Evolutionary conservation across 2,329 filamentous ascomycete species (phyloP).

Genomic region (Phialophora macrospora): DNA sequence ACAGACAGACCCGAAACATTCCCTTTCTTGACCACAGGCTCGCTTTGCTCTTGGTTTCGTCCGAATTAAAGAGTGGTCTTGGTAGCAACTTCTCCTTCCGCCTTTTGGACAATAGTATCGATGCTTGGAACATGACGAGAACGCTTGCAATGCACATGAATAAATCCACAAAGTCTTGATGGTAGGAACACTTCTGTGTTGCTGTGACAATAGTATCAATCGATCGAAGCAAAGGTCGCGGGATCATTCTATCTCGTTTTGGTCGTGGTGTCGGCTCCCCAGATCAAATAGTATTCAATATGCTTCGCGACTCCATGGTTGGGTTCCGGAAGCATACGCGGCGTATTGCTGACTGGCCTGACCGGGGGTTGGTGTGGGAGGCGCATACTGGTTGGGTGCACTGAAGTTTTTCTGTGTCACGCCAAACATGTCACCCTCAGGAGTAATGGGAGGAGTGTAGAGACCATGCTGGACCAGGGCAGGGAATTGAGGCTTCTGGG

Average conservation of each 20-base stretch:
- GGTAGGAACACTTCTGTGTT: slow-evolving; percentile 25
- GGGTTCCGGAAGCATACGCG: slow-evolving; percentile 22
- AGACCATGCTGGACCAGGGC: slow-evolving; percentile 46
- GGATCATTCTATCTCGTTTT: slow-evolving; percentile 24
- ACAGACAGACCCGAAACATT: slow-evolving; percentile 12
- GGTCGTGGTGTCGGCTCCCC: neutral
- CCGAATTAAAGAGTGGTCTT: slow-evolving; percentile 25
- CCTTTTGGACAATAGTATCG: slow-evolving; percentile 20
- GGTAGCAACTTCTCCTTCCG: slow-evolving; percentile 19
- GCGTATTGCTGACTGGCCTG: slow-evolving; percentile 29
- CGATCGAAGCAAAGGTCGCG: slow-evolving; percentile 14
- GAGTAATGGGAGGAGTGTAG: slow-evolving; percentile 55
- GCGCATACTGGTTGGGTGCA: slow-evolving; percentile 37
- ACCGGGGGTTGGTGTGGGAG: slow-evolving; percentile 37
- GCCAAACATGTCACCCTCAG: slow-evolving; percentile 46
- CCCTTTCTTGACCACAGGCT: neutral
- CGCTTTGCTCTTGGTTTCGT: slow-evolving; percentile 3
- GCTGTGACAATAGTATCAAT: slow-evolving; percentile 21
- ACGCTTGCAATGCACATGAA: slow-evolving; percentile 35
- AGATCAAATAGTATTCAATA: slow-evolving; percentile 21
- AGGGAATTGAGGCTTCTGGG: slow-evolving; percentile 37
- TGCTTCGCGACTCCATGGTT: slow-evolving; percentile 30
- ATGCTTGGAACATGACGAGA: slow-evolving; percentile 23
- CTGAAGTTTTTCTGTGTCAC: slow-evolving; percentile 45
- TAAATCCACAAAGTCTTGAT: slow-evolving; percentile 25